Evolutionary conservation across 2,329 filamentous ascomycete genomes (phyloP), one percentile per base, ranked within the genome.

Genomic region (Hypoxylon sp.): DNA sequence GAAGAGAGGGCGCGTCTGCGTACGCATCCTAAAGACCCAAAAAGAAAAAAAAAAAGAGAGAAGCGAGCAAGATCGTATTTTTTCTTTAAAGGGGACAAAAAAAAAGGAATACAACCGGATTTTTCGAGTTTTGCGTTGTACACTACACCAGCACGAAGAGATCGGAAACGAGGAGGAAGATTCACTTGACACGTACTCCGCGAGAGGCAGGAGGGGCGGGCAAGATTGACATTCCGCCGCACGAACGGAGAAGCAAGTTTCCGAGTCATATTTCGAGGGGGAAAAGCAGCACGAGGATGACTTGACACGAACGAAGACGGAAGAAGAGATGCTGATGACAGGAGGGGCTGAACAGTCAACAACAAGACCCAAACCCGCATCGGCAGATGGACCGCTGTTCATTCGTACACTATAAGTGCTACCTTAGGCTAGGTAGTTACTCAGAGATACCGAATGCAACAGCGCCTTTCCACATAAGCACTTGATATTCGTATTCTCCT

Each of bases 41-140:
- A 21, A 27, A 29, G 13, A 24, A 17, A 55, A 21, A 37, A 38
- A 48, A 56, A 43, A 57, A 59, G 23, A n/a, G n/a, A n/a, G n/a
- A n/a, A 17, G 31, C 31, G 17, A 35, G 31, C 31, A 35, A 35
- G 17, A 35, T 35, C 3, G n/a, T 2, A 10, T 29, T 29, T 17
- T 35, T 35, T 17, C n/a, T 5, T 18, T 53, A 7, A 17, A 47
- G 37, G 15, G 31, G n/a, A 43, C 27, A 48, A 37, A 23, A 23
- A 43, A 40, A 48, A 42, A 10, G 17, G 15, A 38, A 3, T 4
- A 20, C 7, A 9, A 38, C 35, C 38, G 45, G 31, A 20, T 33
- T 33, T 20, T 48, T 48, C 21, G 38, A n/a, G 18, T 20, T 46
- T 46, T 27, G 15, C 15, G 47, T 24, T 63, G 60, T 63, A 63